These are phyloP conservation scores for Durio zibethinus DNA, from an alignment of 345 rosid genomes.

Conservation along the genomic window DNA sequence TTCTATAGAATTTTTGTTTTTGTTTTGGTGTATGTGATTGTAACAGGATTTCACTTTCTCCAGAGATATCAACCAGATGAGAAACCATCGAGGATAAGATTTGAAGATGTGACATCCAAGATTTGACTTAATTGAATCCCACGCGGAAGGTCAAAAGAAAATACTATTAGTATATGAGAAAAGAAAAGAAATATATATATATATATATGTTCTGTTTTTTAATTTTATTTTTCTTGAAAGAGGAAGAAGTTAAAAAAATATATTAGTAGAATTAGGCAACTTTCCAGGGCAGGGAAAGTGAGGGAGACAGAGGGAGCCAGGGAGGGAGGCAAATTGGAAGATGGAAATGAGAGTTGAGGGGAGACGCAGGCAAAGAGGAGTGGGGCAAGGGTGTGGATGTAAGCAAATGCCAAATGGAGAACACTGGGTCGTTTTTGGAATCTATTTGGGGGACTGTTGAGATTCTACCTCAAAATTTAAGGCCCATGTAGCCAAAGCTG, in stretches of 20 bases:
- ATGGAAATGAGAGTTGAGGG: too few species aligned
- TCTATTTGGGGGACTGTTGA: conserved; percentile 37
- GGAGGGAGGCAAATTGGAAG: not conserved
- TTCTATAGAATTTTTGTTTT: not conserved
- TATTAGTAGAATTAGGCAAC: conserved; percentile 18
- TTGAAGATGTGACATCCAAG: conserved; percentile 48
- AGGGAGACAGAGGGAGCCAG: too few species aligned
- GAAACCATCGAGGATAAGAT: conserved; percentile 60
- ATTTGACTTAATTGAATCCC: conserved; percentile 28
- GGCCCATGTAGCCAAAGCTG: not conserved
- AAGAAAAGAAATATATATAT: too few species aligned
- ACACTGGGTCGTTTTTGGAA: conserved; percentile 11
- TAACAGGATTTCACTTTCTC: conserved; percentile 50
- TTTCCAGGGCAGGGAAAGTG: conserved; percentile 12
- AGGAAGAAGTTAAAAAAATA: not conserved
- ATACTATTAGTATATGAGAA: not conserved
- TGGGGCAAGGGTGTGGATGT: conserved; percentile 9
- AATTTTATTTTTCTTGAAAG: not conserved
- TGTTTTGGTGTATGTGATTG: conserved; percentile 13
- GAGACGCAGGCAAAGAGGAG: not conserved
- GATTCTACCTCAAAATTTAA: conserved; percentile 35
- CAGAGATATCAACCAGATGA: conserved; percentile 50
- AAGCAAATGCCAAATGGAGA: conserved; percentile 6
- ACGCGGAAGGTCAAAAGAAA: conserved; percentile 10
- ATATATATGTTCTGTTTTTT: not conserved